Conservation (phyloP, 2,329 filamentous ascomycete genomes). For the Endothia cerciana region DNA sequence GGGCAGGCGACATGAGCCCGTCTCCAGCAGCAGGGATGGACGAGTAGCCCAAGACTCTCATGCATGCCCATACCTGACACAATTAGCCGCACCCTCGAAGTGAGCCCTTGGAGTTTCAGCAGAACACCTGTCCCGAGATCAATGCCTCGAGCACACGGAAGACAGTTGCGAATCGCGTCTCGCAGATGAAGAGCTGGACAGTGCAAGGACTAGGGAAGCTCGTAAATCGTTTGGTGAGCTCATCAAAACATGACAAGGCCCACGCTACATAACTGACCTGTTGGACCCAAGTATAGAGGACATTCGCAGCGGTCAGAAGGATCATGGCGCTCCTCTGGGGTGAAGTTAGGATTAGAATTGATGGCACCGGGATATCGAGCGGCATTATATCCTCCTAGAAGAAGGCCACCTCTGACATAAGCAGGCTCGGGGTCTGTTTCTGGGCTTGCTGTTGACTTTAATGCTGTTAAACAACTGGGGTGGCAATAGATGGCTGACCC, state of each 20-base stretch:
- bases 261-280: conserved; percentile 30
- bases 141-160: conserved; percentile 32
- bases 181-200: conserved; percentile 31
- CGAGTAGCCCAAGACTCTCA: conserved; percentile 31
- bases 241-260: conserved; percentile 28
- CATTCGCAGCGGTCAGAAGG: conserved; percentile 23
- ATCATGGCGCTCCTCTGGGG: conserved; percentile 23
- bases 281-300: conserved; percentile 28
- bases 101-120: neutral
- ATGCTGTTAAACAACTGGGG: neutral
- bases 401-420: conserved; percentile 11
- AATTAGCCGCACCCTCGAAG: neutral
- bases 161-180: conserved; percentile 29
- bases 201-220: conserved; percentile 29
- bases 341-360: conserved; percentile 21
- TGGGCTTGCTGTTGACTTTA: neutral
- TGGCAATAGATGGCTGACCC: neutral
- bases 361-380: conserved; percentile 10
- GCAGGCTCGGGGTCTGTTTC: conserved; percentile 8
- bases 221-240: conserved; percentile 31
- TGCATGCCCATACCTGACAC: conserved; percentile 31
- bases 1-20: conserved; percentile 28
- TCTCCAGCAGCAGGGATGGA: conserved; percentile 26
- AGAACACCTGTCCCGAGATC: conserved; percentile 26
- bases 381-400: conserved; percentile 18